A percentile compares a stretch with the other conserved stretches of the same genome.
Conservation (phyloP, 345 rosid genomes). For the Iberis pinnata region DNA sequence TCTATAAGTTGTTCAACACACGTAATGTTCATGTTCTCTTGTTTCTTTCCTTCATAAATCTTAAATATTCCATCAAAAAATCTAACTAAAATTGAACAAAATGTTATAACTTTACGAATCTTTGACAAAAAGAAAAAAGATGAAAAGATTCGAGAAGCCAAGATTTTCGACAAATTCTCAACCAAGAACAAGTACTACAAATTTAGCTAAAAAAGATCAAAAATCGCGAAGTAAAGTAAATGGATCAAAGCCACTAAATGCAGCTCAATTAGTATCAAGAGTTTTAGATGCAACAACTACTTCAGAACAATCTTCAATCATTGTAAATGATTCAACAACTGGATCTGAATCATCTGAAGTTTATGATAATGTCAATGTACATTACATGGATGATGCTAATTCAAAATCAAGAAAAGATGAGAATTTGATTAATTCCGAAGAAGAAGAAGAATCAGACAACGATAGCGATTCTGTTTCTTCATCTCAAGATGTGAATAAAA, state of each 20-base stretch:
- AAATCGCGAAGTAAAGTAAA: constrained; percentile 22
- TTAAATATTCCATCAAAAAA: too few relatives aligned
- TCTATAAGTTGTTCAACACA: constrained; percentile 12
- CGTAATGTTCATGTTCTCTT: constrained; percentile 6
- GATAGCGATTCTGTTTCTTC: constrained; percentile 33
- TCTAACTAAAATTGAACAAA: too few relatives aligned
- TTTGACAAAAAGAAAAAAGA: too few relatives aligned
- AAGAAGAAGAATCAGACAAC: constrained; percentile 39
- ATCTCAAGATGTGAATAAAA: constrained; percentile 30
- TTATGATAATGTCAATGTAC: constrained; percentile 50
- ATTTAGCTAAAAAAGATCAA: constrained; percentile 24
- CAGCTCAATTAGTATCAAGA: constrained; percentile 33
- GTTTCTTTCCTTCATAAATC: constrained; percentile 28
- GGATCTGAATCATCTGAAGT: constrained; percentile 58
- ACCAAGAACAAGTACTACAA: constrained; percentile 12
- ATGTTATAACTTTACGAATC: too few relatives aligned
- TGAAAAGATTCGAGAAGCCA: constrained; percentile 30
- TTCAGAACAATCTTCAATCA: constrained; percentile 11
- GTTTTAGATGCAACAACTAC: constrained; percentile 26
- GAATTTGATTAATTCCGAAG: constrained; percentile 21
- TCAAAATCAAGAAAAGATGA: constrained; percentile 23
- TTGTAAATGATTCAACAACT: constrained; percentile 44
- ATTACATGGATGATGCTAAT: constrained; percentile 65
- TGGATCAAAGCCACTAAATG: constrained; percentile 26
- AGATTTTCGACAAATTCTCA: constrained; percentile 18